Conservation (phyloP, 495 filamentous ascomycete genomes). For the Physcia stellaris region DNA sequence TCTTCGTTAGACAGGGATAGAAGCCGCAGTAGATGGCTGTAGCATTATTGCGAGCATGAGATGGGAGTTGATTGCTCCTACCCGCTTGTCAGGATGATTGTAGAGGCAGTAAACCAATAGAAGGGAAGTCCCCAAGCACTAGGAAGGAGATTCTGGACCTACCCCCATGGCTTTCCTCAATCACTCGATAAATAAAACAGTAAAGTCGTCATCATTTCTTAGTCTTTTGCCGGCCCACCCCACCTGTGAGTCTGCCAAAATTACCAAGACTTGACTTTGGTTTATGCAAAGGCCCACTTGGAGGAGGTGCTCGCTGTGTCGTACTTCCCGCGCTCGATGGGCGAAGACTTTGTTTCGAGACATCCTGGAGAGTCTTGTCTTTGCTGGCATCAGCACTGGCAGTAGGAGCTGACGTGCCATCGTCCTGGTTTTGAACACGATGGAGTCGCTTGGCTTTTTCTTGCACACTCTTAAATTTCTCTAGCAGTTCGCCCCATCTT, state of each 20-base stretch:
- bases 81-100: no score
- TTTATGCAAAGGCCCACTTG: conserved; percentile 33
- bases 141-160: not conserved
- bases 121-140: no score
- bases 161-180: not conserved
- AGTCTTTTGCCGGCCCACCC: conserved; percentile 45
- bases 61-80: no score
- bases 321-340: conserved; percentile 22
- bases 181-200: not conserved
- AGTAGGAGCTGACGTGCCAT: conserved; percentile 14
- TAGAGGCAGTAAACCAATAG: no score
- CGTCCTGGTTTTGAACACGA: conserved; percentile 18
- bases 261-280: conserved; percentile 53
- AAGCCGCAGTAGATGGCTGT: no score
- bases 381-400: conserved; percentile 24
- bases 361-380: conserved; percentile 29
- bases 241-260: conserved; percentile 52
- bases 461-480: conserved; percentile 85
- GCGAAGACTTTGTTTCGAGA: conserved; percentile 19
- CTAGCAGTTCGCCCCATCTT: conserved; percentile 86
- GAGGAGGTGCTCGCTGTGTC: conserved; percentile 30
- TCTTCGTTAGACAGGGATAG: no score
- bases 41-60: no score
- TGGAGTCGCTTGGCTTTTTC: conserved; percentile 54
- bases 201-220: conserved; percentile 27